Evolutionary conservation across 345 rosid genomes (phyloP).

Genomic region (Salix dunnii): DNA sequence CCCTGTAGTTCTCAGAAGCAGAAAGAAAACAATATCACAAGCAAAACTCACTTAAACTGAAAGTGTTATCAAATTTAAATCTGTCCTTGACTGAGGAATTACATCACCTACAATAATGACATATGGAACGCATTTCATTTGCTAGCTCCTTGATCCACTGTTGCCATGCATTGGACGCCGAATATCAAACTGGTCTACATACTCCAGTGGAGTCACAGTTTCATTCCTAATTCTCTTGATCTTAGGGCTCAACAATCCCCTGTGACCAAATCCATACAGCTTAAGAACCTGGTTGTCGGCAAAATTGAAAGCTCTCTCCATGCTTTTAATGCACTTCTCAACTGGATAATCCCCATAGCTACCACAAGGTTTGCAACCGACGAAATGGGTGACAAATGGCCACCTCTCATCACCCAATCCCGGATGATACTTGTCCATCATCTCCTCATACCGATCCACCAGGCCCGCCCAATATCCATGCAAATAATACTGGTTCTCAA

Average conservation of each 20-base stretch:
- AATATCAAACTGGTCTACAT: slow-evolving; percentile 71
- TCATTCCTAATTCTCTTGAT: slow-evolving; percentile 85
- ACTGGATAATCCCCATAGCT: slow-evolving; percentile 95
- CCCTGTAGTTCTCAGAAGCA: slow-evolving; percentile 24
- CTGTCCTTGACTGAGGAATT: slow-evolving; percentile 28
- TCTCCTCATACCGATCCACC: slow-evolving; percentile 90
- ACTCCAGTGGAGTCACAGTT: slow-evolving; percentile 61
- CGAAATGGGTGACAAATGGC: slow-evolving; percentile 94
- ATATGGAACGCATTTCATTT: slow-evolving; percentile 20
- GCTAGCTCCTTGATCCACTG: slow-evolving; percentile 37
- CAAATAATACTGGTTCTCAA: slow-evolving; percentile 88
- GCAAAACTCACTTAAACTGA: slow-evolving; percentile 24
- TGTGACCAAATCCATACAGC: slow-evolving; percentile 81
- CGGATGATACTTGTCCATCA: slow-evolving; percentile 90
- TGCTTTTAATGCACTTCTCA: slow-evolving; percentile 77
- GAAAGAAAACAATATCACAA: slow-evolving; percentile 18
- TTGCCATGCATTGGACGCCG: slow-evolving; percentile 41
- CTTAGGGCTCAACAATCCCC: slow-evolving; percentile 91
- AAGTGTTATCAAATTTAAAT: slow-evolving; percentile 24
- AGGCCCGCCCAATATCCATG: slow-evolving; percentile 94
- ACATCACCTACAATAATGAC: slow-evolving; percentile 46
- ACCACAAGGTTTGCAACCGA: slow-evolving; percentile 96
- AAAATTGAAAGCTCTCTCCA: slow-evolving; percentile 94
- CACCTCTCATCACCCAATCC: slow-evolving; percentile 95
- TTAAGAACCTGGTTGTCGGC: slow-evolving; percentile 92